A percentile compares a stretch with the other conserved stretches of the same genome.
Evolutionary conservation across 83 land plant species (phyloP).

Genomic region (Thuja plicata): DNA sequence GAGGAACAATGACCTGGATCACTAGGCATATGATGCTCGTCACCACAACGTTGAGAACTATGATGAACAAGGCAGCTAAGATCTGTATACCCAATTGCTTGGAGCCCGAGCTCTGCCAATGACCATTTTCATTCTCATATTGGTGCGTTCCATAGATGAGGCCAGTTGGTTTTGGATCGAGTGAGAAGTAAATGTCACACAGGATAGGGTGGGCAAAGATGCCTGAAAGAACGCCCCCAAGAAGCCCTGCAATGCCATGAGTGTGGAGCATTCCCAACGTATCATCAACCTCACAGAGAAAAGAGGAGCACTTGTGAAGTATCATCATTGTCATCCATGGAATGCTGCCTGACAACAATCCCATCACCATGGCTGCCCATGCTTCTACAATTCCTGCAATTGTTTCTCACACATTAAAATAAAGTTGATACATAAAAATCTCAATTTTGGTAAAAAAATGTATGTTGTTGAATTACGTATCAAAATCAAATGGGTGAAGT

Average conservation of each 20-base stretch:
- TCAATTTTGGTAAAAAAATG: too few species aligned
- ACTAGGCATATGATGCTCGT: slow-evolving; percentile 46
- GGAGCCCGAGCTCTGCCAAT: too few species aligned
- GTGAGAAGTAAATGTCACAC: slow-evolving; percentile 1
- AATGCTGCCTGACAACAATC: too few species aligned
- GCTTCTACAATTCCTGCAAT: too few species aligned
- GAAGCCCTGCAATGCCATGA: slow-evolving; percentile 18
- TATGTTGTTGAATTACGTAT: too few species aligned
- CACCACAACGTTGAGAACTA: slow-evolving; percentile 18
- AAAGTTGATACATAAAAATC: too few species aligned
- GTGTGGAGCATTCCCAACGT: slow-evolving; percentile 20
- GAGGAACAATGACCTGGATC: slow-evolving; percentile 32
- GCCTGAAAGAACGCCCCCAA: slow-evolving; percentile 16
- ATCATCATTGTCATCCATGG: too few species aligned
- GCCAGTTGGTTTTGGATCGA: not conserved
- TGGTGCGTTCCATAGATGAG: not conserved
- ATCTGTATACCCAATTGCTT: not conserved
- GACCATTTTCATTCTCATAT: too few species aligned
- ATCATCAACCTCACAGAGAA: not conserved
- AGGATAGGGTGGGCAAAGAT: slow-evolving; percentile 15
- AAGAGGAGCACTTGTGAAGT: too few species aligned
- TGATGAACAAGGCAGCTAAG: slow-evolving; percentile 34
- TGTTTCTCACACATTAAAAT: too few species aligned
- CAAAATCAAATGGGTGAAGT: too few species aligned
- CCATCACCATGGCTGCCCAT: too few species aligned